Evolutionary conservation across 441 rosid genomes (phyloP), one percentile per base, ranked within the genome.

Genomic region (Syzygium malaccense): DNA sequence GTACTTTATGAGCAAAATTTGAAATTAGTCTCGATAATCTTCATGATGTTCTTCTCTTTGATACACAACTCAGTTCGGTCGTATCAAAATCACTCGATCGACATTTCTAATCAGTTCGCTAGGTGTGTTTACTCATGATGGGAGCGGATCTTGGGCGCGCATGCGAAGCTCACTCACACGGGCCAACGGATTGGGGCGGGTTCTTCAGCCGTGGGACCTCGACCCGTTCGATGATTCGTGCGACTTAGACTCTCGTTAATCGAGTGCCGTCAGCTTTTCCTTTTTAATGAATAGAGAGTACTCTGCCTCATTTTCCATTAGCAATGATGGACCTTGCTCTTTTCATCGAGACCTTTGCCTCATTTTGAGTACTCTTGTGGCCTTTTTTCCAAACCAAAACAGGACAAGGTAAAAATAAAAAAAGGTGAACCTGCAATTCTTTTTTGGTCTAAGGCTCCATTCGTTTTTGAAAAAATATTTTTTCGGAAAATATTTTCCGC

Each of bases 31-130:
- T n/a, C 2, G 32, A 30, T 30, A 60, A 60, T 60, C 32, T 60
- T 7, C 30, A 62, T 3, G 14, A 11, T 30, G 1, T 4, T 30
- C 11, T 30, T 64, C 15, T 7, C 32, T 0, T 6, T 0, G 3
- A 19, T 30, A 8, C 20, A 64, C 30, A 15, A 20, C 23, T 30
- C 8, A 2, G 5, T 30, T 17, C 11, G 3, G 23, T 30, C 37
- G 0, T 30, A 30, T 30, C 75, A 30, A 15, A 18, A 64, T 30
- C 30, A 1, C 30, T 15, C 20, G 3, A 64, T 18, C 75, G 8
- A 30, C 37, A 64, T 64, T 30, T 64, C 20, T 64, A 7, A 64
- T 64, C 32, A 30, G 23, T 2, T 30, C 32, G 75, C 75, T 8
- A 15, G 1, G 12, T 8, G 1, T 17, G 75, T 64, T 64, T 64